Base-by-base conservation (phyloP, 768 basidiomycete genomes). In the Hygrophorus russula region DNA sequence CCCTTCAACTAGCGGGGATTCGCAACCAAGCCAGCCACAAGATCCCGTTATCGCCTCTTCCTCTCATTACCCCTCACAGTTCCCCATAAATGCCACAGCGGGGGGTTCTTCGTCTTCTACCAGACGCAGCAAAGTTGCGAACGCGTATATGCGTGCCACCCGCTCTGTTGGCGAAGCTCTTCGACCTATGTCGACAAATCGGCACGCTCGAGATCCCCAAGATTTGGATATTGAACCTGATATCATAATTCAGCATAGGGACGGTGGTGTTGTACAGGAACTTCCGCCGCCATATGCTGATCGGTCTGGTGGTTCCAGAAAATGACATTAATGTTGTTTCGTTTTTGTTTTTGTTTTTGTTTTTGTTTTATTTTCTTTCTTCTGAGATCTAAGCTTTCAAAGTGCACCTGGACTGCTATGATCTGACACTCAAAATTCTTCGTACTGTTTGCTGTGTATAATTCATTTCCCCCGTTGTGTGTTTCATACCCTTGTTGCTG, bases 281-380 rank as follows among this genome's bases (percentile, higher is more conserved):
- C 54, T 66, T 0, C 66, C 66, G 7, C 66, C 67, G 19, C 66
- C 67, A 3, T 68, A 69, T 44, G 47, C 51, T 8, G 60, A 65
- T 35, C 51, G 50, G 30, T 46, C 39, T 28, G 29, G 15, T 8
- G 15, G 31, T 46, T 24, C 33, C 14, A 12, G 38, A 31, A 19
- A 19, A 24, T 18, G n/a, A 36, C 18, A 39, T 45, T 45, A 28
- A 17, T 35, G 5, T 9, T 9, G 33, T 35, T 35, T 13, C 9
- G 3, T 35, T 13, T n/a, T n/a, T n/a, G 3, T n/a, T n/a, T n/a
- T n/a, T n/a, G n/a, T n/a, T n/a, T n/a, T n/a, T n/a, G n/a, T n/a
- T n/a, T n/a, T n/a, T n/a, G n/a, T n/a, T n/a, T n/a, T n/a, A n/a
- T n/a, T 35, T 35, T 35, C 33, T 17, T 35, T 17, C n/a, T 9